Evolutionary conservation across 768 basidiomycete genomes (phyloP), one percentile per base, ranked within the genome.

Genomic region (Lactarius deliciosus): DNA sequence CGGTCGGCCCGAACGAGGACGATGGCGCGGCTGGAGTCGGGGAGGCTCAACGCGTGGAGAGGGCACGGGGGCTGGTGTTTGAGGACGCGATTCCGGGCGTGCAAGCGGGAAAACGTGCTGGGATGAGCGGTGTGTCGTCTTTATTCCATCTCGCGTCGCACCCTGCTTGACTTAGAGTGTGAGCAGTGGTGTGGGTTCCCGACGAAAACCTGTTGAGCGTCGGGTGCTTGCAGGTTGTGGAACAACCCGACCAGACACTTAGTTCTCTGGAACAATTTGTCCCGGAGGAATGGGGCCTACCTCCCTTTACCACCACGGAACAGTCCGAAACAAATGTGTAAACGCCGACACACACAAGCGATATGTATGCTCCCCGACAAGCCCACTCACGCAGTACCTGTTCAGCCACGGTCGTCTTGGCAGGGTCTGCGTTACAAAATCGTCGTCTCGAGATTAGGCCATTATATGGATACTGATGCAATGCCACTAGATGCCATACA

Each of bases 231-330:
- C 77, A 61, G 57, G 60, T 50, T 5, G 60, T 64, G 1, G 82
- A 87, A 74, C 76, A 72, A 70, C 81, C 89, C 13, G 87, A 92
- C 70, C 81, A 85, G 71, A 81, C 81, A 1, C 73, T 94, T 7
- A 73, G 72, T 53, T 87, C 89, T 5, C 74, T 95, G 16, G 86
- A 88, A 68, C 83, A 87, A 6, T 94, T 96, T 70, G 78, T 79
- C 20, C 92, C 92, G 0, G 88, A 91, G 68, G 79, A 88, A 50
- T 95, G 91, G 91, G 92, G 91, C 2, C 78, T 94, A 36, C 92
- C 92, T 22, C 82, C 90, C 13, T 94, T 89, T 72, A 72, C 72
- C 50, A 22, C 43, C 25, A 0, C 9, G 13, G 47, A 50, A 22
- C 8, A n/a, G 47, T 34, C 32, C 30, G 30, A 34, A 20, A 34